Base-by-base conservation (phyloP, 2,329 filamentous ascomycete genomes). In the Fusarium sp. region DNA sequence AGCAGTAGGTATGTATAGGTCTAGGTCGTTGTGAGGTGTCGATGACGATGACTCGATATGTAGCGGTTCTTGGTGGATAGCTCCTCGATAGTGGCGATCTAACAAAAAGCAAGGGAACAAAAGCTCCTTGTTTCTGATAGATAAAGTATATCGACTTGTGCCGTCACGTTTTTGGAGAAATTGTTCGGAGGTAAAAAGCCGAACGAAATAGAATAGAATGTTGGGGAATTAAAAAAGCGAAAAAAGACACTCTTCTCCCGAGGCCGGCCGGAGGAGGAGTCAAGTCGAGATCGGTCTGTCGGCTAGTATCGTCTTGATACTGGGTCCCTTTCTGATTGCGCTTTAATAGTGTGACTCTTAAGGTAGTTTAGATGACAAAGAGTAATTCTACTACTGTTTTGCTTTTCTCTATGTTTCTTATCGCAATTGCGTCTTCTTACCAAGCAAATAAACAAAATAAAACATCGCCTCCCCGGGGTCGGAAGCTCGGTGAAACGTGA, bases 11-110 rank as follows among this genome's bases (percentile, higher is more conserved):
- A 14, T 37, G 25, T 47, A 46, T 48, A 48, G 24, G 40, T 30
- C 13, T 34, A 68, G 52, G 55, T 25, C 34, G 54, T 27, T 57
- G 44, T 41, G 18, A 42, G 51, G 63, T 47, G 72, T 73, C 72
- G 57, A 74, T 74, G 72, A 74, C 72, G 72, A 73, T 74, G 72
- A 74, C 70, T 74, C 71, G 57, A 49, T 37, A 30, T 37, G 47
- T 42, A 51, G 55, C 41, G 45, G 24, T 60, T 55, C 59, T 47
- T 68, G 67, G 64, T 71, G 63, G 67, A 70, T 68, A 70, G 67
- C 49, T 53, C 44, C 9, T 44, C 48, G 53, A 58, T 51, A 65
- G 67, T 60, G 67, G 67, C 66, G 66, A 67, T 69, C 59, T 41
- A 57, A 53, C 9, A 27, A 47, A 18, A 41, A 22, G 29, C 34